Base-by-base conservation (phyloP, 2,329 filamentous ascomycete genomes). In the Nectriaceae sp. region DNA sequence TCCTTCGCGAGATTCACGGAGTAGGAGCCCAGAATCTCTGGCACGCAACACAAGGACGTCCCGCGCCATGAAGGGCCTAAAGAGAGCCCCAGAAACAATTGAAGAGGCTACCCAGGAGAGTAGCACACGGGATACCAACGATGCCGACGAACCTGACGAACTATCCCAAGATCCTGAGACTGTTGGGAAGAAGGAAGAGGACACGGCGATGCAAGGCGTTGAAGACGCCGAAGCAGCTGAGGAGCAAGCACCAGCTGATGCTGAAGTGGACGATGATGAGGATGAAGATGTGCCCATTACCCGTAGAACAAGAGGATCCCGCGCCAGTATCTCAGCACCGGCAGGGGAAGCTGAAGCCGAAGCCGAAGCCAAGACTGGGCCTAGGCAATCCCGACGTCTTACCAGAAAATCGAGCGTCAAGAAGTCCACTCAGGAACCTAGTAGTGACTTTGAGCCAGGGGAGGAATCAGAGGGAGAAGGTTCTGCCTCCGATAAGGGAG, bases 361-460 rank as follows among this genome's bases (percentile, higher is more conserved):
- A 11, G 63, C 60, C n/a, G 26, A 31, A 10, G n/a, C n/a, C n/a
- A n/a, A n/a, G n/a, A n/a, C n/a, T n/a, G 61, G 64, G n/a, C 66
- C 60, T 5, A 53, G 61, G 21, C 63, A 65, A 36, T 63, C 70
- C 20, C 71, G 77, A 20, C 77, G 79, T 5, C 64, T 81, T 39
- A 82, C 71, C 11, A 75, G 72, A 45, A 75, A 72, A 46, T 72
- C 69, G 13, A 70, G 69, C 11, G 58, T 65, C 42, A 75, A 74
- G 36, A 73, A 74, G 53, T 75, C 74, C 5, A 61, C 70, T 2
- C 74, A 79, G 47, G 80, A 84, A 49, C 76, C 74, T 4, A 83
- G 80, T 43, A 84, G 80, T 56, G 81, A 84, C 54, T 84, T 84
- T 57, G 81, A 84, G 46, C 81, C 81, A 16, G 78, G 73, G 13